Evolutionary conservation across 257 asterid genomes (phyloP).

Genomic region (Solanum chilense): DNA sequence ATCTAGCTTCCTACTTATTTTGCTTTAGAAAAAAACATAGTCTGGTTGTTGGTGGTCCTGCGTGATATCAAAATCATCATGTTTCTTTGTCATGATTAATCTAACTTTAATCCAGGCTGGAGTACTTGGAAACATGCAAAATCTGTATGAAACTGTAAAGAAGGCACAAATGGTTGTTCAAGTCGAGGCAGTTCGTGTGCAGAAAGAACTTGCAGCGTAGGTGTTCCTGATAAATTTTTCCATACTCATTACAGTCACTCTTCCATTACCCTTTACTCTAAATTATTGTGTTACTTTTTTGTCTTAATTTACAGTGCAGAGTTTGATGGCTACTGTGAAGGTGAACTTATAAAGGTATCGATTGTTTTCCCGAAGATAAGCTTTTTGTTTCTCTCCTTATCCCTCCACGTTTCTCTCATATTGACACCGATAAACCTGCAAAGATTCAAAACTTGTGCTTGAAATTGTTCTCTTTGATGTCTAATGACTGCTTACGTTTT

Average conservation of each 20-base stretch:
- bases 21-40: background rate
- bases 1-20: background rate
- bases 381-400: background rate
- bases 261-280: background rate
- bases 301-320: constrained; percentile 57
- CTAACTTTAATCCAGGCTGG: constrained; percentile 58
- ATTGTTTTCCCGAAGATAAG: background rate
- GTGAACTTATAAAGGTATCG: constrained; percentile 77
- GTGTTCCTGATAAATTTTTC: background rate
- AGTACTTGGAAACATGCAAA: constrained; percentile 91
- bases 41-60: background rate
- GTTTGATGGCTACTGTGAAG: constrained; percentile 92
- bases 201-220: constrained; percentile 90
- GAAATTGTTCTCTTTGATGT: background rate
- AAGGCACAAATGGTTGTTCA: constrained; percentile 98
- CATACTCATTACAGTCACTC: background rate
- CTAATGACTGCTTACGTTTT: background rate
- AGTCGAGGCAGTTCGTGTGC: constrained; percentile 94
- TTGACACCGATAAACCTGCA: background rate
- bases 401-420: background rate
- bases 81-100: background rate
- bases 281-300: background rate
- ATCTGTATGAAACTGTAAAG: constrained; percentile 86
- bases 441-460: background rate
- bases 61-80: background rate